phyloP scores from a whole-genome alignment of 305 asterid species.

The Fraxinus floribunda region DNA sequence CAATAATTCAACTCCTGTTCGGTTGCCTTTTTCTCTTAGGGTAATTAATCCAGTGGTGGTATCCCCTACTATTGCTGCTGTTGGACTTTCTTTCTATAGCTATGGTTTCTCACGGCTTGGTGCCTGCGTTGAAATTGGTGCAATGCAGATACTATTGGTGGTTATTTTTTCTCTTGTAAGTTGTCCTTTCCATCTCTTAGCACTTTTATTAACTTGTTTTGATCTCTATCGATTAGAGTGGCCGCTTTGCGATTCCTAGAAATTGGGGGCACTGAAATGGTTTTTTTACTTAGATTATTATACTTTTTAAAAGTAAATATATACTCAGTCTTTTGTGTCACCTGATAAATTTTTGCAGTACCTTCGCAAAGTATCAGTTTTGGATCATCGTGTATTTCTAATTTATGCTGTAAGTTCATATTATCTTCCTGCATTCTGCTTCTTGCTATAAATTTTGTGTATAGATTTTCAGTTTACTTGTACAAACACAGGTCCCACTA shows the following conservation, averaged over 20 bases:
- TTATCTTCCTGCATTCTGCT: neutral
- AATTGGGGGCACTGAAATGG: neutral
- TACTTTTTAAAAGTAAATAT: neutral
- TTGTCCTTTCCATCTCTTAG: slow-evolving; percentile 14
- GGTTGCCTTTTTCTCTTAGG: slow-evolving; percentile 43
- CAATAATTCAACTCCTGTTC: slow-evolving; percentile 5
- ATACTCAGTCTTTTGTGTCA: neutral
- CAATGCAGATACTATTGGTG: slow-evolving; percentile 76
- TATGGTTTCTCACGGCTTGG: slow-evolving; percentile 94
- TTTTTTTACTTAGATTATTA: neutral
- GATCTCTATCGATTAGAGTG: neutral
- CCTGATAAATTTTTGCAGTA: slow-evolving; percentile 56
- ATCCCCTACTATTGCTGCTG: slow-evolving; percentile 92
- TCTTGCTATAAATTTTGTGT: slow-evolving; percentile 4
- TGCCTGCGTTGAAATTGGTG: slow-evolving; percentile 86
- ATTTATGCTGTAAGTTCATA: slow-evolving; percentile 68
- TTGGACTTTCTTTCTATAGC: slow-evolving; percentile 95
- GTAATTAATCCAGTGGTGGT: slow-evolving; percentile 95
- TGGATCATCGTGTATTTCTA: slow-evolving; percentile 90
- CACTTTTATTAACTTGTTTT: neutral
- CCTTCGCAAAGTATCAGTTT: slow-evolving; percentile 84
- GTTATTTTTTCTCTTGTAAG: slow-evolving; percentile 88
- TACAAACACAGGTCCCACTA: slow-evolving; percentile 70
- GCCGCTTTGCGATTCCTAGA: neutral
- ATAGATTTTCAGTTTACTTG: neutral